phyloP scores from a whole-genome alignment of 441 rosid species.

The Cnidoscolus chayamansa region DNA sequence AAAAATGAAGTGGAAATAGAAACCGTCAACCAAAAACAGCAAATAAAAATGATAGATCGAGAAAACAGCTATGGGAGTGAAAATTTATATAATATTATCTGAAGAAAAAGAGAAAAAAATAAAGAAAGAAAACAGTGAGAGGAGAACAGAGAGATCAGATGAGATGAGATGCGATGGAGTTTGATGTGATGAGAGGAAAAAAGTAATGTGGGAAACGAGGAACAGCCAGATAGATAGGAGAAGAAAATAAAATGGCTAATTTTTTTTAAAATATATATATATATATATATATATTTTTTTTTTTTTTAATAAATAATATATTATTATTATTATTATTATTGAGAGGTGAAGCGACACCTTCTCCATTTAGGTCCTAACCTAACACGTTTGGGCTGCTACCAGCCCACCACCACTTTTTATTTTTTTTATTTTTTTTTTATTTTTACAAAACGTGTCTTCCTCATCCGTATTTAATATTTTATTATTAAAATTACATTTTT shows the following conservation, averaged over 20 bases:
- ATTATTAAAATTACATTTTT: too few species aligned
- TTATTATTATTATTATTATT: background rate
- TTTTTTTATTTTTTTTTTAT: background rate
- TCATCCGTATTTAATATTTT: background rate
- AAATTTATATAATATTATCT: background rate
- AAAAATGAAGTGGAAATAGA: conserved; percentile 13
- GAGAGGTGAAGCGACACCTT: conserved; percentile 22
- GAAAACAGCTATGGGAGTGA: background rate
- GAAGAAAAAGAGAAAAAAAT: background rate
- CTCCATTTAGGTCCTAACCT: conserved; percentile 24
- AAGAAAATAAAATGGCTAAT: background rate
- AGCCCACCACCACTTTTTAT: background rate
- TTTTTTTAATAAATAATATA: too few species aligned
- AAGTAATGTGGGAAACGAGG: conserved; percentile 2
- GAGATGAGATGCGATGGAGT: background rate
- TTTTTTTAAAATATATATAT: background rate
- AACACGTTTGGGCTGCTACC: conserved; percentile 21
- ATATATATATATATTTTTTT: background rate
- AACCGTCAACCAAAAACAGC: background rate
- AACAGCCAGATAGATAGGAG: background rate
- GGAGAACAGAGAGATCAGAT: background rate
- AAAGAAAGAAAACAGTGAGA: background rate
- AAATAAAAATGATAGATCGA: background rate
- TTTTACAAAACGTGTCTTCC: conserved; percentile 12
- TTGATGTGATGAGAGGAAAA: conserved; percentile 11